Evolutionary conservation across 2,329 filamentous ascomycete genomes (phyloP).

Genomic region (Clonostachys solani): DNA sequence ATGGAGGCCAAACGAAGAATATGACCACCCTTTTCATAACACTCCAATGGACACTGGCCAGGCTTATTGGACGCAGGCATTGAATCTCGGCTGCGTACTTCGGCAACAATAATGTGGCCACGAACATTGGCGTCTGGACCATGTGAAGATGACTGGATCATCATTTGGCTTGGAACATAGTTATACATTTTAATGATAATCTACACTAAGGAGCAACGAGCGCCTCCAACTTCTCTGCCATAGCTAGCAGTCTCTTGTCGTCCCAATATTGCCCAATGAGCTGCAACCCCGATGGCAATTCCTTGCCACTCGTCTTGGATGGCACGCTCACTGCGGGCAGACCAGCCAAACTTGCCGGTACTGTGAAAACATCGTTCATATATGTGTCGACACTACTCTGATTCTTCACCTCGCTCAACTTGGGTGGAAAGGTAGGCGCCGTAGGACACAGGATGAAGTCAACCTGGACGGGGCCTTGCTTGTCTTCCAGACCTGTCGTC

Average conservation of each 20-base stretch:
- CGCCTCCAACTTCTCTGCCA: slow-evolving; percentile 43
- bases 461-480: slow-evolving; percentile 59
- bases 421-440: slow-evolving; percentile 71
- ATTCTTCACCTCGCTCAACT: slow-evolving; percentile 49
- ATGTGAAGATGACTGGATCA: too few relatives aligned
- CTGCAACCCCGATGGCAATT: slow-evolving; percentile 56
- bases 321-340: slow-evolving; percentile 86
- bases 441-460: slow-evolving; percentile 89
- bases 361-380: slow-evolving; percentile 92
- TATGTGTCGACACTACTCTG: slow-evolving; percentile 64
- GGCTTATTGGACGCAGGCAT: too few relatives aligned
- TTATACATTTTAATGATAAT: slow-evolving; percentile 4
- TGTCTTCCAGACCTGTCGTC: slow-evolving; percentile 43
- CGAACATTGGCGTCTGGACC: too few relatives aligned
- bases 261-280: slow-evolving; percentile 80
- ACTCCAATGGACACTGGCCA: too few relatives aligned
- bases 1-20: too few relatives aligned
- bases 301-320: slow-evolving; percentile 20
- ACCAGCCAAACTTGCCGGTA: slow-evolving; percentile 88
- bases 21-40: too few relatives aligned
- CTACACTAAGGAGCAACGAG: slow-evolving; percentile 13
- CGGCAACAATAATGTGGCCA: too few relatives aligned
- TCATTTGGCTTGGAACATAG: neutral
- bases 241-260: slow-evolving; percentile 57
- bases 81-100: too few relatives aligned